Conservation (phyloP, 2,329 filamentous ascomycete genomes). For the Sclerotinia spermophila region DNA sequence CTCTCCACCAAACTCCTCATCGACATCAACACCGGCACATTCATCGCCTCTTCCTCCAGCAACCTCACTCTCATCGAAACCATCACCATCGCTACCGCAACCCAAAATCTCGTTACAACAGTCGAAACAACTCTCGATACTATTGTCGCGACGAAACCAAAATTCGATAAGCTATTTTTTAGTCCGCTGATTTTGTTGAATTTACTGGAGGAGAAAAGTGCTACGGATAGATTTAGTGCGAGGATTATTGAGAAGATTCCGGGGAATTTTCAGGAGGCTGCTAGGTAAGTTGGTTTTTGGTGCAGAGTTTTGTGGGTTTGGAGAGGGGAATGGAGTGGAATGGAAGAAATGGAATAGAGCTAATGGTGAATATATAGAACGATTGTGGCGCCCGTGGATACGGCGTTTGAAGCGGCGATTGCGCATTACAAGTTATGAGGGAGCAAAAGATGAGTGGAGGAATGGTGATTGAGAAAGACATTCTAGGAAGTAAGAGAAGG, state of each 20-base stretch:
- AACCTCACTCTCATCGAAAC: conserved; percentile 41
- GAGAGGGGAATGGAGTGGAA: not conserved
- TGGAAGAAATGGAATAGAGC: too few relatives aligned
- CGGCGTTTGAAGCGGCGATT: conserved; percentile 56
- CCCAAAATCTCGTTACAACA: conserved; percentile 45
- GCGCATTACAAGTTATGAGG: conserved; percentile 17
- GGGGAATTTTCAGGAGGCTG: conserved; percentile 14
- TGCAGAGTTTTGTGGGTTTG: accelerated
- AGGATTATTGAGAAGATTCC: conserved; percentile 27
- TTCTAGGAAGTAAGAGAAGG: not conserved
- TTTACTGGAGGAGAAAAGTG: conserved; percentile 42
- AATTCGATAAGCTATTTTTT: conserved; percentile 43
- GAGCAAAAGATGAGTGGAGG: not conserved
- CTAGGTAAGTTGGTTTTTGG: conserved; percentile 14
- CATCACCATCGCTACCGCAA: conserved; percentile 40
- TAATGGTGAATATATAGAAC: not conserved
- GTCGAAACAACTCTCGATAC: conserved; percentile 46
- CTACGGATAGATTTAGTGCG: conserved; percentile 36
- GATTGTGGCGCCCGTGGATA: conserved; percentile 41
- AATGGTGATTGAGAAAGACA: not conserved
- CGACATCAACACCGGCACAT: conserved; percentile 41
- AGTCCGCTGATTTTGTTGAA: conserved; percentile 44
- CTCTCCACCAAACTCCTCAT: conserved; percentile 41
- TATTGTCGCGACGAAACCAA: conserved; percentile 38
- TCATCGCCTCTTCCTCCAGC: conserved; percentile 39